Evolutionary conservation across 306 rosid genomes (phyloP).

Genomic region (Rosa rugosa): DNA sequence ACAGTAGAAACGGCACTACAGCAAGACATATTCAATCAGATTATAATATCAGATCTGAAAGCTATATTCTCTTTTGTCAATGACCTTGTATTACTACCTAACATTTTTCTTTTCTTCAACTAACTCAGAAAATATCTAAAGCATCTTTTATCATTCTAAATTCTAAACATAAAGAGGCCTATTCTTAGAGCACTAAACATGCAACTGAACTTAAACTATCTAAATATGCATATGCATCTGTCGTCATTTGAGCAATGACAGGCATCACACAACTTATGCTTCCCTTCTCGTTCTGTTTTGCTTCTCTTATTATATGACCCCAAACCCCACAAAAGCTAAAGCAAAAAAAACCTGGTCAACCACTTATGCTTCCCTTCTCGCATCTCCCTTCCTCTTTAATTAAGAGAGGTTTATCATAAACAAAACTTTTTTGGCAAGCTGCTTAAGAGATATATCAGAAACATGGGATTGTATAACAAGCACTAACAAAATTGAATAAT

Average conservation of each 20-base stretch:
- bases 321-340: no score
- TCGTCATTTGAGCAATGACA: not conserved
- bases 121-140: not conserved
- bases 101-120: not conserved
- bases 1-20: not conserved
- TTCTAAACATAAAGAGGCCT: not conserved
- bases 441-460: not conserved
- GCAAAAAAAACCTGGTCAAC: no score
- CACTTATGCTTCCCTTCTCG: no score
- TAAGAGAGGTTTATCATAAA: not conserved
- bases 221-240: slow-evolving; percentile 1
- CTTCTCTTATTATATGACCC: no score
- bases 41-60: not conserved
- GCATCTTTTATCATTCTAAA: not conserved
- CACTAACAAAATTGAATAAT: not conserved
- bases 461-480: no score
- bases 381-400: not conserved
- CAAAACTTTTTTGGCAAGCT: not conserved
- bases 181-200: not conserved
- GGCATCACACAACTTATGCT: no score
- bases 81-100: not conserved
- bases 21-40: not conserved
- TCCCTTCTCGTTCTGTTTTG: no score
- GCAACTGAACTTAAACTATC: not conserved
- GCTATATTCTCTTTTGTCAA: not conserved